A percentile compares a stretch with the other conserved stretches of the same genome.
phyloP scores from a whole-genome alignment of 1,284 basidiomycete species.

The Leucoagaricus sp. region DNA sequence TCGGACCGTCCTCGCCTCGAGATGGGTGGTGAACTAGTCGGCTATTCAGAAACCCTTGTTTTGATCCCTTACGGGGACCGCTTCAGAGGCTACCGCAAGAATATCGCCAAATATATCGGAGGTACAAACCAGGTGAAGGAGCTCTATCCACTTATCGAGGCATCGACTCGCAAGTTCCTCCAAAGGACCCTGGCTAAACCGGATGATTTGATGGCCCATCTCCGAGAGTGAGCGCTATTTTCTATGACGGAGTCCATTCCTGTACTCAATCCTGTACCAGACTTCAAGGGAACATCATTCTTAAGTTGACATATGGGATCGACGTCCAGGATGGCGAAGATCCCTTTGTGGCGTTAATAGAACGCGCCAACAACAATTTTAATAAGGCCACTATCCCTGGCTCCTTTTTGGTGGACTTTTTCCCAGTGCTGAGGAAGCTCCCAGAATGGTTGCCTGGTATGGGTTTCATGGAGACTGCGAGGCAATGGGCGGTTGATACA shows the following conservation, averaged over 20 bases:
- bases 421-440: conserved; percentile 23
- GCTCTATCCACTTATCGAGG: conserved; percentile 23
- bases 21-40: conserved; percentile 34
- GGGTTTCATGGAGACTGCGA: conserved; percentile 20
- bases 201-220: conserved; percentile 24
- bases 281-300: conserved; percentile 25
- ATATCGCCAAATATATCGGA: conserved; percentile 28
- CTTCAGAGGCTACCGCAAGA: conserved; percentile 33
- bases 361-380: conserved; percentile 15
- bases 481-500: conserved; percentile 6
- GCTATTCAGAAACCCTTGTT: conserved; percentile 29
- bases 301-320: conserved; percentile 19
- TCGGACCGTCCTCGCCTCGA: conserved; percentile 36
- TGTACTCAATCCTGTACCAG: conserved; percentile 12
- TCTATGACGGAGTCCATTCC: background rate
- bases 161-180: conserved; percentile 27
- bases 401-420: conserved; percentile 20
- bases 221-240: conserved; percentile 28
- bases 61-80: conserved; percentile 32
- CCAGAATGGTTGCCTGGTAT: conserved; percentile 28
- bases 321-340: conserved; percentile 16
- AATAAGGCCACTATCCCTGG: conserved; percentile 20
- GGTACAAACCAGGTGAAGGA: conserved; percentile 19
- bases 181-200: conserved; percentile 26
- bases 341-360: conserved; percentile 19